Evolutionary conservation across 805 yeast genomes (phyloP), one percentile per base, ranked within the genome.

Genomic region (Huiozyma naganishii): DNA sequence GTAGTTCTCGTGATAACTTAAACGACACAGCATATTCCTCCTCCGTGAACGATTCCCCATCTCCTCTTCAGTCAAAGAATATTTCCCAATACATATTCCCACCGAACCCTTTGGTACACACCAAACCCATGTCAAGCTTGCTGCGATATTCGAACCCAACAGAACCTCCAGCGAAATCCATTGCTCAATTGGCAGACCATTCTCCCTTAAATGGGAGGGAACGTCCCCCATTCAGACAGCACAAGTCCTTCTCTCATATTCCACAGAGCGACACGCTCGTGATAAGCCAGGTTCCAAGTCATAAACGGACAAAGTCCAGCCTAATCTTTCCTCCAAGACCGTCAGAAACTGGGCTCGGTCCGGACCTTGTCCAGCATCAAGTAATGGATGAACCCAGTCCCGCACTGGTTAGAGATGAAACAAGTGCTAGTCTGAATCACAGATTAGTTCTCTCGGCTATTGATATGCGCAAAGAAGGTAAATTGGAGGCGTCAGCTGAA

Each of bases 401-500:
- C 23, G 23, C 23, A 4, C 23, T 17, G 23, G 23, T 17, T 17
- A 17, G 23, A 17, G 23, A 17, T 4, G 23, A 17, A 17, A 17
- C 23, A 17, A 17, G 23, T 17, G 17, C 17, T 29, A n/a, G 7
- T 28, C 13, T n/a, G 6, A 36, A 39, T 23, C 38, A 39, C 13
- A 32, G 35, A 35, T 23, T 42, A 27, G 41, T 50, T 9, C 32
- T 40, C 5, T 39, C 40, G 2, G 82, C 82, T 0, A 61, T 69
- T 7, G 69, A 70, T 12, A 62, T 77, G 40, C 68, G 83, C 43
- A 71, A 71, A 35, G 61, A 71, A 30, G 86, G 85, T 1, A 74
- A 79, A 42, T 72, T 76, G 33, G 70, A 78, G 39, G 90, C 80
- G 52, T 80, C 87, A 3, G 72, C 88, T 1, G 76, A 79, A 52